A percentile compares a stretch with the other conserved stretches of the same genome.
These are phyloP conservation scores for Bathelium albidoporum DNA, from an alignment of 495 filamentous ascomycete genomes.

Conservation along the genomic window DNA sequence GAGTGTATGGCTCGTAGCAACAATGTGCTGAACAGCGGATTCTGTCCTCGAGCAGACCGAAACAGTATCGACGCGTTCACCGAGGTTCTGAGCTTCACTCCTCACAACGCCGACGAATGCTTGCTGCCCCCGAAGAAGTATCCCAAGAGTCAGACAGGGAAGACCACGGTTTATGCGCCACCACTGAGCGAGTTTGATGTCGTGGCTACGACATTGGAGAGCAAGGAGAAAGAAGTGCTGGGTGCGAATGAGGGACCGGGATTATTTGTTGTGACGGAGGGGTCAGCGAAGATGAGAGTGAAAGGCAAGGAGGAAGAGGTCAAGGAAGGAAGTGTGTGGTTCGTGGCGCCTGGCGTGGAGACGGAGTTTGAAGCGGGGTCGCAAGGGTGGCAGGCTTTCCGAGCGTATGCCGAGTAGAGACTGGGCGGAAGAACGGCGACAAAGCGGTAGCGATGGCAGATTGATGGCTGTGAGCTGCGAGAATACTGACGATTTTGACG, in stretches of 20 bases:
- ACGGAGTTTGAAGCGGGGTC: slow-evolving; percentile 38
- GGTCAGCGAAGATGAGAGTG: slow-evolving; percentile 47
- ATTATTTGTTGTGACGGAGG: slow-evolving; percentile 54
- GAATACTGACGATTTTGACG: too few species aligned
- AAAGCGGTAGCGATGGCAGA: too few species aligned
- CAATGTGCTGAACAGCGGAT: slow-evolving; percentile 67
- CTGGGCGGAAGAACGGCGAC: too few species aligned
- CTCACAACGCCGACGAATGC: slow-evolving; percentile 45
- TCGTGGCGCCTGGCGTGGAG: slow-evolving; percentile 51
- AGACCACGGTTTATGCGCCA: slow-evolving; percentile 52
- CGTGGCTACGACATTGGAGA: slow-evolving; percentile 19
- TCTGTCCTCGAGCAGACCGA: slow-evolving; percentile 56
- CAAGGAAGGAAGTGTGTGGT: slow-evolving; percentile 57
- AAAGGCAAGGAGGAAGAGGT: slow-evolving; percentile 44
- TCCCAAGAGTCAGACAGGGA: slow-evolving; percentile 45
- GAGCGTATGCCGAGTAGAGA: slow-evolving; percentile 48
- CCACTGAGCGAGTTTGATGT: slow-evolving; percentile 48
- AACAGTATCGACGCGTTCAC: slow-evolving; percentile 54
- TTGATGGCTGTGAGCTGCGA: too few species aligned
- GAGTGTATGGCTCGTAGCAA: slow-evolving; percentile 80
- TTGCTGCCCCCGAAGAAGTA: slow-evolving; percentile 40
- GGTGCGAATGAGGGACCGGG: slow-evolving; percentile 50
- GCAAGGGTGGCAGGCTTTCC: slow-evolving; percentile 44
- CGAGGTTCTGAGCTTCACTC: slow-evolving; percentile 49
- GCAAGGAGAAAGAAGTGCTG: slow-evolving; percentile 49